A percentile compares a stretch with the other conserved stretches of the same genome.
Conservation (phyloP, 225 moss, liverwort and hornwort genomes). For the Neckera pumila region DNA sequence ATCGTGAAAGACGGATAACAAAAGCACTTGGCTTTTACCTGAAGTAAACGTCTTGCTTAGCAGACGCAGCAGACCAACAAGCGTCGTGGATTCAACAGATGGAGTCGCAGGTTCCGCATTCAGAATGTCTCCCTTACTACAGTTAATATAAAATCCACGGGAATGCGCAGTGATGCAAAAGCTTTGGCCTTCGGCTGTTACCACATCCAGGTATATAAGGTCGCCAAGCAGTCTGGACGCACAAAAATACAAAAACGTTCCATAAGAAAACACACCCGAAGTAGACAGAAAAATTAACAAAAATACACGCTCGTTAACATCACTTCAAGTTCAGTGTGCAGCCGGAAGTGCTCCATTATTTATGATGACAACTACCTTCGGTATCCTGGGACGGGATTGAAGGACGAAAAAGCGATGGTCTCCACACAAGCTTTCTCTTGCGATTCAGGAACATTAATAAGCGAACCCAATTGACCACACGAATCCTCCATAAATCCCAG, state of each 20-base stretch:
- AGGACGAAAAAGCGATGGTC: conserved; percentile 84
- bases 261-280: background rate
- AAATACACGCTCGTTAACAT: background rate
- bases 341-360: background rate
- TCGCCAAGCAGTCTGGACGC: conserved; percentile 72
- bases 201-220: conserved; percentile 80
- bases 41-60: conserved; percentile 56
- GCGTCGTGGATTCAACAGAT: conserved; percentile 54
- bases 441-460: conserved; percentile 32
- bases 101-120: conserved; percentile 40
- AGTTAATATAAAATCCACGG: conserved; percentile 56
- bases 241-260: background rate
- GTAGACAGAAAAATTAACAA: background rate
- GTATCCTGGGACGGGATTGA: conserved; percentile 91
- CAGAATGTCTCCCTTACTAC: conserved; percentile 61
- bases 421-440: conserved; percentile 59
- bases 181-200: conserved; percentile 60
- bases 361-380: conserved; percentile 46
- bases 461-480: conserved; percentile 46
- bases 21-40: conserved; percentile 17
- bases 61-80: conserved; percentile 81
- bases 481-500: conserved; percentile 90
- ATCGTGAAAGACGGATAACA: background rate
- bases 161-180: conserved; percentile 68
- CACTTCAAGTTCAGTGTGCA: background rate